Conservation (phyloP, 495 filamentous ascomycete genomes). For the Lichenothelia convexa region DNA sequence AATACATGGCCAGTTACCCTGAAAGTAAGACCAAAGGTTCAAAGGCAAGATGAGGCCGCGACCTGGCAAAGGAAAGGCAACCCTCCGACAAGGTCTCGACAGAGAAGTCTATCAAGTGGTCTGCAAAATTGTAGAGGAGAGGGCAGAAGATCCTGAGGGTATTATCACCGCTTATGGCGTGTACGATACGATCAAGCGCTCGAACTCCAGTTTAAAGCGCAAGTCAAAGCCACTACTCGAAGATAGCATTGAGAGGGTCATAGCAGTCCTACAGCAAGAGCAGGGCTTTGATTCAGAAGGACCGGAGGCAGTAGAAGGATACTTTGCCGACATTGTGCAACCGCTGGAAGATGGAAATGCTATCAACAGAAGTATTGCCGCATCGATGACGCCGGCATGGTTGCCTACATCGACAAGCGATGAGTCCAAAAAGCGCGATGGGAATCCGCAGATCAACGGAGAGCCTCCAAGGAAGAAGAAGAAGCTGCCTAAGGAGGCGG, state of each 20-base stretch:
- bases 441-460: slow-evolving; percentile 37
- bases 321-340: slow-evolving; percentile 26
- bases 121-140: slow-evolving; percentile 50
- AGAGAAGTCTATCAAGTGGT: slow-evolving; percentile 50
- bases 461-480: slow-evolving; percentile 45
- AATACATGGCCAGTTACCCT: too few relatives aligned
- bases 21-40: too few relatives aligned
- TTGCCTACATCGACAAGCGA: slow-evolving; percentile 11
- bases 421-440: slow-evolving; percentile 11
- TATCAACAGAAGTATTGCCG: slow-evolving; percentile 58
- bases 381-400: slow-evolving; percentile 34
- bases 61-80: slow-evolving; percentile 6
- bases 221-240: slow-evolving; percentile 65
- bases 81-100: slow-evolving; percentile 16
- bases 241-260: slow-evolving; percentile 68
- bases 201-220: slow-evolving; percentile 68
- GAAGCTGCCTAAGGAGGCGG: slow-evolving; percentile 15
- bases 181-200: slow-evolving; percentile 60
- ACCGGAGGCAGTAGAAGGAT: slow-evolving; percentile 44
- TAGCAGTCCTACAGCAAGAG: slow-evolving; percentile 56
- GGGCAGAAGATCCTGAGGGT: slow-evolving; percentile 28
- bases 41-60: not conserved
- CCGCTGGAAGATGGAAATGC: slow-evolving; percentile 37
- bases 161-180: slow-evolving; percentile 41
- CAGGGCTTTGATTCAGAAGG: slow-evolving; percentile 32